A percentile compares a stretch with the other conserved stretches of the same genome.
These are phyloP conservation scores for Globisporangium canariense DNA, from an alignment of 352 stramenopile species.

Conservation along the genomic window DNA sequence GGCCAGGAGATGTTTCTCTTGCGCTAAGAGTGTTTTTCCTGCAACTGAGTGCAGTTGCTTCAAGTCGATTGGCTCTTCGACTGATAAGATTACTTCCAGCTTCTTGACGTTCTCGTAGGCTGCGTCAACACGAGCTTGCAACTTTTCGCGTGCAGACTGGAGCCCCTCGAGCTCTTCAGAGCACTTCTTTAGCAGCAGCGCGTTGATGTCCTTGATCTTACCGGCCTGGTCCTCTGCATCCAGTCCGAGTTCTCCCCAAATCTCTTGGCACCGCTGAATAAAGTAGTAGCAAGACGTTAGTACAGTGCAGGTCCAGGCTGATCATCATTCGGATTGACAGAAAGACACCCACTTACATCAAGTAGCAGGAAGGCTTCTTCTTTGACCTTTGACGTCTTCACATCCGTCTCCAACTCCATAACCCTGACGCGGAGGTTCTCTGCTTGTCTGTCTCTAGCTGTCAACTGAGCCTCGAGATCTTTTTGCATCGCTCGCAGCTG, in stretches of 20 bases:
- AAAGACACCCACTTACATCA: conserved; percentile 31
- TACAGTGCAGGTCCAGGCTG: background rate
- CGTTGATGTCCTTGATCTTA: conserved; percentile 67
- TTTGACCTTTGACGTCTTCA: conserved; percentile 48
- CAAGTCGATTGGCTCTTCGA: conserved; percentile 38
- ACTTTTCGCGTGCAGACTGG: conserved; percentile 39
- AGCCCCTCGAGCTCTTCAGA: conserved; percentile 59
- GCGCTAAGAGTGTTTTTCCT: conserved; percentile 47
- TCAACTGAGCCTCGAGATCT: conserved; percentile 23
- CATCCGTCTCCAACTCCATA: conserved; percentile 26
- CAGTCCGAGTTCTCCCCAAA: conserved; percentile 60
- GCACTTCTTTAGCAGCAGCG: conserved; percentile 49
- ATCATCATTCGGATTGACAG: background rate
- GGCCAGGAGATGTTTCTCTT: conserved; percentile 44
- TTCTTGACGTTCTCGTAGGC: conserved; percentile 35
- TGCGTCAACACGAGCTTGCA: conserved; percentile 42
- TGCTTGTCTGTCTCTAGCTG: conserved; percentile 23
- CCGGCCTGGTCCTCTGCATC: conserved; percentile 43
- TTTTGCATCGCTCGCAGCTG: conserved; percentile 23
- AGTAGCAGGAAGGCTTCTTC: conserved; percentile 60
- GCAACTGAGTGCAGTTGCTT: conserved; percentile 25
- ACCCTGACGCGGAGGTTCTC: conserved; percentile 26
- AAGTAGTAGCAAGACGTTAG: background rate
- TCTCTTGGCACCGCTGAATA: conserved; percentile 58
- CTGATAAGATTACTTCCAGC: conserved; percentile 43